phyloP scores from a whole-genome alignment of 352 stramenopile species.

The Phytophthora hybrid region DNA sequence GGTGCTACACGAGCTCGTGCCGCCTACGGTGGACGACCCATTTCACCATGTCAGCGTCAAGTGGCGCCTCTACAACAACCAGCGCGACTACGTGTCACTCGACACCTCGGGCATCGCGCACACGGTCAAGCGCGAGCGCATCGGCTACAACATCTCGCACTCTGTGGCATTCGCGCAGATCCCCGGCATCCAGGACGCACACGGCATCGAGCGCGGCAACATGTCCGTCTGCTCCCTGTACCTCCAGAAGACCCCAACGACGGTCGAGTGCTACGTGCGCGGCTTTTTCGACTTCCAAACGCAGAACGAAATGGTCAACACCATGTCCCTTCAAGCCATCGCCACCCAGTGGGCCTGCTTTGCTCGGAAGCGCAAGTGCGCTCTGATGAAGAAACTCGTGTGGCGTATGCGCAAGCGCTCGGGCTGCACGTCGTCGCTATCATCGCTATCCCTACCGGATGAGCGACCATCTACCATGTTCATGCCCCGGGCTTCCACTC shows the following conservation, averaged over 20 bases:
- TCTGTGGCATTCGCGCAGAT: constrained; percentile 63
- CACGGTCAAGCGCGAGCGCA: constrained; percentile 42
- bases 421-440: constrained; percentile 13
- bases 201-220: constrained; percentile 54
- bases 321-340: constrained; percentile 47
- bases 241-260: constrained; percentile 49
- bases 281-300: constrained; percentile 63
- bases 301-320: constrained; percentile 51
- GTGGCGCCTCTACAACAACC: constrained; percentile 55
- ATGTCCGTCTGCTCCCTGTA: constrained; percentile 65
- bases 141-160: constrained; percentile 65
- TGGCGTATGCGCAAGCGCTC: constrained; percentile 51
- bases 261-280: constrained; percentile 58
- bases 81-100: constrained; percentile 64
- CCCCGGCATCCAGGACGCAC: constrained; percentile 40
- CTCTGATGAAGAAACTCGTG: constrained; percentile 63
- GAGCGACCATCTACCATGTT: constrained; percentile 18
- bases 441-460: constrained; percentile 12
- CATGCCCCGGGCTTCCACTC: constrained; percentile 18
- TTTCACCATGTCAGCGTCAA: constrained; percentile 63
- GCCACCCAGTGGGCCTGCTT: constrained; percentile 47
- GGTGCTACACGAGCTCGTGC: constrained; percentile 56
- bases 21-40: constrained; percentile 47
- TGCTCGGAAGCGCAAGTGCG: constrained; percentile 41
- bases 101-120: constrained; percentile 53